phyloP scores from a whole-genome alignment of 345 rosid species.

The Euphorbia peplus region DNA sequence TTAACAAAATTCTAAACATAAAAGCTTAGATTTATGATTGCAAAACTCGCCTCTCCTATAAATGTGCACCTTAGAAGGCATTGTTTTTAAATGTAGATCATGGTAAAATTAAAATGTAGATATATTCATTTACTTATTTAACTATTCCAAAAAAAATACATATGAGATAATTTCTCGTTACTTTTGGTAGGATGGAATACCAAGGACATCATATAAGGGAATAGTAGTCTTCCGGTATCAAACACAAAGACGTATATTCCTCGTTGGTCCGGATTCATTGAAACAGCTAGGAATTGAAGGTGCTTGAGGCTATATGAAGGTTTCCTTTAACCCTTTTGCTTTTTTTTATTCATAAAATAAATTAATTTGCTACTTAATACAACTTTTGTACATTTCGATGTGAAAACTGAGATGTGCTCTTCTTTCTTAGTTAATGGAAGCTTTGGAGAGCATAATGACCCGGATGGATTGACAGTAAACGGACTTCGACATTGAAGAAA shows the following conservation, averaged over 20 bases:
- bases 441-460: neutral
- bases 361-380: neutral
- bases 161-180: too few relatives aligned
- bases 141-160: too few relatives aligned
- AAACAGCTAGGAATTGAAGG: slow-evolving; percentile 56
- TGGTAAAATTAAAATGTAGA: too few relatives aligned
- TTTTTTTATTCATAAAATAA: neutral
- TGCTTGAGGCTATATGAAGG: slow-evolving; percentile 30
- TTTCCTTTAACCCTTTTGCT: neutral
- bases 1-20: neutral
- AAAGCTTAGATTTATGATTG: neutral
- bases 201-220: slow-evolving; percentile 94
- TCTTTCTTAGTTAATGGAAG: neutral
- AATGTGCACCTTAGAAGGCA: neutral
- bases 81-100: too few relatives aligned
- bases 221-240: slow-evolving; percentile 74
- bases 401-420: neutral
- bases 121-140: too few relatives aligned
- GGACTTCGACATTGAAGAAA: neutral
- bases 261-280: slow-evolving; percentile 66
- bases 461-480: neutral
- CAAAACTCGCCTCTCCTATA: too few relatives aligned
- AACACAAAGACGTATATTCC: slow-evolving; percentile 59
- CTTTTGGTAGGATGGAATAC: slow-evolving; percentile 75
- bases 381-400: neutral